phyloP scores from a whole-genome alignment of 495 filamentous ascomycete genomes.

The Aspergillus affinis region DNA sequence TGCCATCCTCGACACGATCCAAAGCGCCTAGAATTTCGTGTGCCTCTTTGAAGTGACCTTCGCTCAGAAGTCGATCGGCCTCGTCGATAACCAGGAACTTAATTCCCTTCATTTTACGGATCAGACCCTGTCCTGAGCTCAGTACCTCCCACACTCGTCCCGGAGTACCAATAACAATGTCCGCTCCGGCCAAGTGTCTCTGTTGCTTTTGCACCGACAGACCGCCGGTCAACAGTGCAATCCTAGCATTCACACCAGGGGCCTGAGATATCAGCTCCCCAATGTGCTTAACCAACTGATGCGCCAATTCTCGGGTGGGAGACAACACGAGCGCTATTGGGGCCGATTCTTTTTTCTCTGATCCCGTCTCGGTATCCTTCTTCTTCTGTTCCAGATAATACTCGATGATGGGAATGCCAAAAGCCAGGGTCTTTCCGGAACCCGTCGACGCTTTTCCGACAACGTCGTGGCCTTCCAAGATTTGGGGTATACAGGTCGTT shows the following conservation, averaged over 20 bases:
- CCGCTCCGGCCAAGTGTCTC: constrained; percentile 68
- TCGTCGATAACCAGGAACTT: constrained; percentile 90
- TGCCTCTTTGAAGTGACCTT: constrained; percentile 93
- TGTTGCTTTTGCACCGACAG: constrained; percentile 91
- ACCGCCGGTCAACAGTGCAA: constrained; percentile 85
- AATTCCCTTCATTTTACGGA: constrained; percentile 64
- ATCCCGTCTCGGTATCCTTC: constrained; percentile 19
- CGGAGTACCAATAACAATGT: constrained; percentile 90
- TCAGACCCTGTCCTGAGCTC: constrained; percentile 60
- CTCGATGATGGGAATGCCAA: constrained; percentile 60
- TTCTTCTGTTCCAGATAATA: constrained; percentile 41
- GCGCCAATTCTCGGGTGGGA: constrained; percentile 88
- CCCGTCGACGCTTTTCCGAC: constrained; percentile 95
- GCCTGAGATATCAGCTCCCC: constrained; percentile 62
- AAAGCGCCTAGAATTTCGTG: constrained; percentile 79
- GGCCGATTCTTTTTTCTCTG: constrained; percentile 26
- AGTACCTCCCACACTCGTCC: constrained; percentile 94
- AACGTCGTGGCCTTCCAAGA: constrained; percentile 82
- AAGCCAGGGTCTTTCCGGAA: constrained; percentile 97
- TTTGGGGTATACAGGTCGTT: constrained; percentile 70
- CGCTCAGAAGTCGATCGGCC: constrained; percentile 86
- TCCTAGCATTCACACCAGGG: constrained; percentile 58
- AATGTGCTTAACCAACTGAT: constrained; percentile 83
- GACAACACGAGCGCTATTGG: constrained; percentile 88
- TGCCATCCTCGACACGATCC: constrained; percentile 52